These are phyloP conservation scores for Plasmodium blacklocki DNA, from an alignment of 169 alveolate species.

Conservation along the genomic window DNA sequence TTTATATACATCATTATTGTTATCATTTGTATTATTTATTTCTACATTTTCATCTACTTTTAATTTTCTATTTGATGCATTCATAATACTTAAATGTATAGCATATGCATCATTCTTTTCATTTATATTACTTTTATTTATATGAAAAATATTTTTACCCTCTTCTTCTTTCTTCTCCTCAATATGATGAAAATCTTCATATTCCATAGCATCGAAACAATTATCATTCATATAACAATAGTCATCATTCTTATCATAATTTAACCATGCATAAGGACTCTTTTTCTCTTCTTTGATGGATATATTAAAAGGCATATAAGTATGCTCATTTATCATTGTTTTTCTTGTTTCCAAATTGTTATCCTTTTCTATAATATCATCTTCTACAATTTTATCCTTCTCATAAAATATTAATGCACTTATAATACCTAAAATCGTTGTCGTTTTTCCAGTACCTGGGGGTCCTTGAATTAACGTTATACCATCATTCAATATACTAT, in stretches of 20 bases:
- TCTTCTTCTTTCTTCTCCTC: slow-evolving; percentile 9
- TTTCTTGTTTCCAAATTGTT: background rate
- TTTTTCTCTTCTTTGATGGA: slow-evolving; percentile 6
- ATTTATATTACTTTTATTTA: slow-evolving; percentile 17
- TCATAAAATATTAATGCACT: slow-evolving; percentile 85
- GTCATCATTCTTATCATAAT: slow-evolving; percentile 35
- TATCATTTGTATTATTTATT: background rate
- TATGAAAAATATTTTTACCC: slow-evolving; percentile 12
- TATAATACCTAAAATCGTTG: slow-evolving; percentile 94
- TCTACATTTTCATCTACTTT: slow-evolving; percentile 7
- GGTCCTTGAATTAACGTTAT: slow-evolving; percentile 97
- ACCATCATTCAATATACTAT: slow-evolving; percentile 86
- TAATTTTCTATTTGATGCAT: slow-evolving; percentile 31
- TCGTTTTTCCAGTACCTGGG: slow-evolving; percentile 99
- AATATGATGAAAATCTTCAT: slow-evolving; percentile 57
- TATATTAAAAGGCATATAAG: background rate
- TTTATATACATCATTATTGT: slow-evolving; percentile 31
- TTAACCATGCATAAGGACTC: slow-evolving; percentile 50
- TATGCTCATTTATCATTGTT: background rate
- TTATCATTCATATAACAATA: slow-evolving; percentile 54
- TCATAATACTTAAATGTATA: slow-evolving; percentile 69
- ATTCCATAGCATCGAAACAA: slow-evolving; percentile 68
- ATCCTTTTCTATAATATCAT: background rate
- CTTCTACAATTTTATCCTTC: background rate
- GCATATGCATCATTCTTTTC: slow-evolving; percentile 48